A percentile compares a stretch with the other conserved stretches of the same genome.
Evolutionary conservation across 495 filamentous ascomycete species (phyloP).

Genomic region (Pseudoneurospora amorphoporcata): DNA sequence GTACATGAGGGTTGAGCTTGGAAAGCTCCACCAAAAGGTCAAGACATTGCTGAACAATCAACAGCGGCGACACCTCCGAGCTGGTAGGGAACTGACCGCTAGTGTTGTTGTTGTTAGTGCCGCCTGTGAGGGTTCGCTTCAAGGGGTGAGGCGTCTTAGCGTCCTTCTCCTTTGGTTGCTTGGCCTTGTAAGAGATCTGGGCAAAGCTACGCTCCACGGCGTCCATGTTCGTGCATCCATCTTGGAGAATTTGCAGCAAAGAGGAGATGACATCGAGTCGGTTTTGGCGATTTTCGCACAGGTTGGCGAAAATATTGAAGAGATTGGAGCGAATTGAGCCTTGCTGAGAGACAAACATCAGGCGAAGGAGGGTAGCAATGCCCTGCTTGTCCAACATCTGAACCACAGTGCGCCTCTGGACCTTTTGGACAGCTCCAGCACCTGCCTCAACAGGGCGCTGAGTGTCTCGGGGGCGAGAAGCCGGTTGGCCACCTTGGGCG

Average conservation of each 20-base stretch:
- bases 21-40: constrained; percentile 69
- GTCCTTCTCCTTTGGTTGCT: constrained; percentile 53
- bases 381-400: constrained; percentile 97
- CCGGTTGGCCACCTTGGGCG: background rate
- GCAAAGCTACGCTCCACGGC: constrained; percentile 93
- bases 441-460: constrained; percentile 17
- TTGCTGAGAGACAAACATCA: constrained; percentile 94
- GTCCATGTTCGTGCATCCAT: constrained; percentile 83
- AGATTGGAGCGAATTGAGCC: constrained; percentile 66
- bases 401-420: constrained; percentile 65
- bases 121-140: constrained; percentile 53
- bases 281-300: constrained; percentile 91
- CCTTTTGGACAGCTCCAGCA: constrained; percentile 38
- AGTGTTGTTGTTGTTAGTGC: constrained; percentile 33
- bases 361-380: constrained; percentile 81
- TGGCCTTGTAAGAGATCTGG: constrained; percentile 83
- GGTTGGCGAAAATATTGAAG: constrained; percentile 73
- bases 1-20: constrained; percentile 67
- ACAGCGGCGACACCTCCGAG: constrained; percentile 78
- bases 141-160: constrained; percentile 70
- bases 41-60: constrained; percentile 94
- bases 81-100: constrained; percentile 40
- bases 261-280: constrained; percentile 90
- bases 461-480: constrained; percentile 18
- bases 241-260: constrained; percentile 88